These are phyloP conservation scores for Apiotrichum sp. DNA, from an alignment of 1,284 basidiomycete species.

Conservation along the genomic window DNA sequence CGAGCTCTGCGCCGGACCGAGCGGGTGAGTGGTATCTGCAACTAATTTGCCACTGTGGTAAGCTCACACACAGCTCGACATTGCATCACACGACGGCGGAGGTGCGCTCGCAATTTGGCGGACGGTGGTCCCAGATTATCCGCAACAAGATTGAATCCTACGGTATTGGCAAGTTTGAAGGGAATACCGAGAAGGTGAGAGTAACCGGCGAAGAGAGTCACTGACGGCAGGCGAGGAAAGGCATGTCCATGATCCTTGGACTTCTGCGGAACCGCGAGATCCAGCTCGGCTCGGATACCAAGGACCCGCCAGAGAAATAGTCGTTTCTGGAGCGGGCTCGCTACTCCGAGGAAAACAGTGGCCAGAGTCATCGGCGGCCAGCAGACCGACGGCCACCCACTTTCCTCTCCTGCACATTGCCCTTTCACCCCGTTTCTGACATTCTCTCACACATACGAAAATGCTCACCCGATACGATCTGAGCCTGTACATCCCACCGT, in stretches of 20 bases:
- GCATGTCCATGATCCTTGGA: constrained; percentile 45
- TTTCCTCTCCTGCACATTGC: no score
- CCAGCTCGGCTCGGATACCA: constrained; percentile 2
- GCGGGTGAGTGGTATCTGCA: constrained; percentile 28
- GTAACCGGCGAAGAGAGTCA: not conserved
- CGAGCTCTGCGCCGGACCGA: constrained; percentile 35
- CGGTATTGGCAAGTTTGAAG: constrained; percentile 44
- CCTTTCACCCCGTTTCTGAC: no score
- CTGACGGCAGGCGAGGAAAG: constrained; percentile 36
- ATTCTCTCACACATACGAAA: no score
- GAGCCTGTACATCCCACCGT: not conserved
- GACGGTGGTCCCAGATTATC: constrained; percentile 39
- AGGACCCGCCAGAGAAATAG: not conserved
- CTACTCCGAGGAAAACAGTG: no score
- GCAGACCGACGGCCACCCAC: no score
- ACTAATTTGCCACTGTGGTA: not conserved
- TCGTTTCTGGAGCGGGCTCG: not conserved
- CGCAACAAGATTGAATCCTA: constrained; percentile 42
- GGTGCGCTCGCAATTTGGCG: constrained; percentile 43
- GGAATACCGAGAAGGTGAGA: constrained; percentile 40
- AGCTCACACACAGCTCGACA: constrained; percentile 23
- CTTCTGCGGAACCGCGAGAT: constrained; percentile 22
- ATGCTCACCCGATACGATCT: not conserved
- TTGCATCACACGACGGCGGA: constrained; percentile 44
- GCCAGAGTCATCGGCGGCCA: no score